Evolutionary conservation across 73 alveolate genomes (phyloP), one percentile per base, ranked within the genome.

Genomic region (Symbiodinium natans): DNA sequence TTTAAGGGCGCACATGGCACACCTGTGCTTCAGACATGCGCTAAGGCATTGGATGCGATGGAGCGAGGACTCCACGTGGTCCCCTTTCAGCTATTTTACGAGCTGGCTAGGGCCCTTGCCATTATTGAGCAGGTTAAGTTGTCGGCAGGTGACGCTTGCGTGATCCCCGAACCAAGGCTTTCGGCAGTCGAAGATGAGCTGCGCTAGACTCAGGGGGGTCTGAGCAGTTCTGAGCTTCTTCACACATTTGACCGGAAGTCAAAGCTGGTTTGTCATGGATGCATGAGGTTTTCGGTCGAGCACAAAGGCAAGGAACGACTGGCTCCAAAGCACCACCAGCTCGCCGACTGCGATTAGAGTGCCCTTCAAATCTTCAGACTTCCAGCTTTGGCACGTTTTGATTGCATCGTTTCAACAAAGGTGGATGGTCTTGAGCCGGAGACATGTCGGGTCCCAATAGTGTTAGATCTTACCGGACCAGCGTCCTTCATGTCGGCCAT

Each of bases 341-440:
- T 9, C 54, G 56, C 42, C 21, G 83, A 80, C n/a, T 40, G 73
- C 93, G n/a, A 84, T 31, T 80, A 33, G 52, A 3, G 7, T 73
- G n/a, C 13, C 41, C 17, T 42, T 19, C 84, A 63, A 36, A 6
- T 73, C 17, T 3, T 6, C 17, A 21, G 42, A 33, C 43, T 25
- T 9, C 21, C 29, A n/a, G 39, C 42, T 31, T 74, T 74, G 85
- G 85, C 39, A 13, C 10, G 48, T 74, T 34, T 80, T 10, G 8
- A 38, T 59, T 8, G 88, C 34, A 6, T 2, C 36, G 21, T 38
- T 38, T 13, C 10, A 2, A 34, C 39, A 43, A 25, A 86, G 94
- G 94, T 86, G 94, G 94, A 86, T 86, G 94, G 94, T 86, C 63
- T 29, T 86, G 39, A 86, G 83, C 41, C 94, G 94, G 34, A 77